Conservation (phyloP, 1,284 basidiomycete genomes). For the Fomitopsis betulina region DNA sequence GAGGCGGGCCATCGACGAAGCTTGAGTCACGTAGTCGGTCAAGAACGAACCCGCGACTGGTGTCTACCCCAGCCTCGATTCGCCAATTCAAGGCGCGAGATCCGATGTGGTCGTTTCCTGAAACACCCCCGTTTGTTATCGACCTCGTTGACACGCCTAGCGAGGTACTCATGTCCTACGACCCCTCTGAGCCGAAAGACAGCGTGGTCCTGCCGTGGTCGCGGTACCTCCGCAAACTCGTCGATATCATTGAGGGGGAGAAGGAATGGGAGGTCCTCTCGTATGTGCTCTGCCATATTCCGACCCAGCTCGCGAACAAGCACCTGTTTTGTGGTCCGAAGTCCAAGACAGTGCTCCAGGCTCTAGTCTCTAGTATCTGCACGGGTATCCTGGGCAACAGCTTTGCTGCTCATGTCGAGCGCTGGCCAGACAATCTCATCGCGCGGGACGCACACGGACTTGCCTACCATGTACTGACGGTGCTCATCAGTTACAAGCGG, state of each 20-base stretch:
- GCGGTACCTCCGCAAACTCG: constrained; percentile 66
- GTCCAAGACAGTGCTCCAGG: constrained; percentile 61
- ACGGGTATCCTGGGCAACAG: constrained; percentile 59
- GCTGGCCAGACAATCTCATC: constrained; percentile 63
- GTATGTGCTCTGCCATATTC: constrained; percentile 89
- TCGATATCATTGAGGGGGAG: constrained; percentile 71
- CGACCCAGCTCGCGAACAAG: constrained; percentile 91
- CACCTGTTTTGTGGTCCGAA: constrained; percentile 93
- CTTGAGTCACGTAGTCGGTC: constrained; percentile 64
- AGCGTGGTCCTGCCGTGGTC: constrained; percentile 73
- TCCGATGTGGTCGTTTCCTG: constrained; percentile 80
- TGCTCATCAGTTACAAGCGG: constrained; percentile 84
- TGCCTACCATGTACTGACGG: constrained; percentile 85
- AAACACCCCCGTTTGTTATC: constrained; percentile 65
- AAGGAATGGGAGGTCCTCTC: constrained; percentile 93
- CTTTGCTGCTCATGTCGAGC: constrained; percentile 55
- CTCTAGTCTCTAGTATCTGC: constrained; percentile 70
- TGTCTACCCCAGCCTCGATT: constrained; percentile 24
- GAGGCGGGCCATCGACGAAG: constrained; percentile 40
- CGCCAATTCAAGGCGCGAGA: constrained; percentile 33
- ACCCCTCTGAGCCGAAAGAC: constrained; percentile 49
- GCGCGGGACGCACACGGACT: constrained; percentile 84
- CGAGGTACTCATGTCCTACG: constrained; percentile 73
- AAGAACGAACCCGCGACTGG: constrained; percentile 37
- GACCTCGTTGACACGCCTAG: constrained; percentile 65